Conservation (phyloP, 2,329 filamentous ascomycete species). For the Juglanconis sp. region DNA sequence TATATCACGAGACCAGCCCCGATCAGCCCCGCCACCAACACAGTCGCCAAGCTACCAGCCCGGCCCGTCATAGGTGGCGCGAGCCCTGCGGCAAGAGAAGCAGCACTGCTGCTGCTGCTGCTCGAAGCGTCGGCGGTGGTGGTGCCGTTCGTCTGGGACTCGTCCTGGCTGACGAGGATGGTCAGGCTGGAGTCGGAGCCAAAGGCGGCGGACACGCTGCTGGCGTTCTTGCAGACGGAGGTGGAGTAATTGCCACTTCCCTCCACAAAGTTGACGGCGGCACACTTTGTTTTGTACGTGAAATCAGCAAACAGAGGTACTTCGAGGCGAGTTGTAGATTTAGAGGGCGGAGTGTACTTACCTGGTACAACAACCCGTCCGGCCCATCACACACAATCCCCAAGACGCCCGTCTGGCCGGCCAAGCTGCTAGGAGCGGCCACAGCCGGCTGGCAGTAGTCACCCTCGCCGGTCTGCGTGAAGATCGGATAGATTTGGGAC, state of each 20-base stretch:
- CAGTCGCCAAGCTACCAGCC: slow-evolving; percentile 6
- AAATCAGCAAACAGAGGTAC: too few relatives aligned
- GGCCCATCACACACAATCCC: slow-evolving; percentile 48
- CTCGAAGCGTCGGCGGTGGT: slow-evolving; percentile 19
- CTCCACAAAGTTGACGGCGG: slow-evolving; percentile 53
- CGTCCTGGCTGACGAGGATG: slow-evolving; percentile 27
- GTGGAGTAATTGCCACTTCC: slow-evolving; percentile 29
- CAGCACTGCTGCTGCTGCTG: slow-evolving; percentile 1
- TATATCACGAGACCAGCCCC: slow-evolving; percentile 12
- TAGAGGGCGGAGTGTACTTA: slow-evolving; percentile 32
- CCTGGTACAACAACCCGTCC: slow-evolving; percentile 57
- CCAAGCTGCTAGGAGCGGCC: slow-evolving; percentile 46
- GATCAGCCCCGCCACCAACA: slow-evolving; percentile 7
- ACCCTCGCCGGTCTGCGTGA: slow-evolving; percentile 53
- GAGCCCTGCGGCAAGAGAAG: slow-evolving; percentile 8
- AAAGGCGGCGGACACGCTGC: slow-evolving; percentile 30
- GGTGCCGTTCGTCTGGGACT: slow-evolving; percentile 21
- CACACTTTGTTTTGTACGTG: too few relatives aligned
- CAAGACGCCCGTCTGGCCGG: slow-evolving; percentile 54
- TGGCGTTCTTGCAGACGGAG: slow-evolving; percentile 37
- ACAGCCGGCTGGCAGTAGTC: slow-evolving; percentile 51
- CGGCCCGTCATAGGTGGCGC: slow-evolving; percentile 7
- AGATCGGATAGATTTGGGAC: slow-evolving; percentile 52
- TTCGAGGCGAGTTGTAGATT: too few relatives aligned
- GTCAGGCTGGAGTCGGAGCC: slow-evolving; percentile 28